Percentiles rank a stretch among this genome's conserved stretches.
Evolutionary conservation across 2,329 filamentous ascomycete genomes (phyloP).

Genomic region (Alternaria hordeiaustralica): DNA sequence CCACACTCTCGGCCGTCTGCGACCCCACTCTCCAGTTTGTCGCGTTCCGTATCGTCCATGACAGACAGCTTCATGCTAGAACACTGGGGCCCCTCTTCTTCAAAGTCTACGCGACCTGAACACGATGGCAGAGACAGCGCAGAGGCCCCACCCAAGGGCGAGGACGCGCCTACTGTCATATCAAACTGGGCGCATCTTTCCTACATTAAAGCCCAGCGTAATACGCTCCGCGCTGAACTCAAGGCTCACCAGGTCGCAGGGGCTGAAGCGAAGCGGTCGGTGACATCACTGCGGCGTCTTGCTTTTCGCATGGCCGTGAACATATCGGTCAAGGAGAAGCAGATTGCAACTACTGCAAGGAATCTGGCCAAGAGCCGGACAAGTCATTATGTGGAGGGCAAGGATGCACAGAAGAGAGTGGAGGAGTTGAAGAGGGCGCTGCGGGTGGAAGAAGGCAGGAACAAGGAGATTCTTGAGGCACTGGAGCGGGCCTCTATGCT

Average conservation of each 20-base stretch:
- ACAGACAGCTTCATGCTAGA: constrained; percentile 45
- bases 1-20: constrained; percentile 22
- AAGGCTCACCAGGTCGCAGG: constrained; percentile 43
- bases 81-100: constrained; percentile 24
- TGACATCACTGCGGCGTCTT: constrained; percentile 44
- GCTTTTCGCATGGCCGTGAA: constrained; percentile 49
- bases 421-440: constrained; percentile 39
- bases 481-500: constrained; percentile 46
- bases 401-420: constrained; percentile 43
- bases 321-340: constrained; percentile 49
- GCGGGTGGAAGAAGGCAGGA: constrained; percentile 44
- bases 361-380: constrained; percentile 42
- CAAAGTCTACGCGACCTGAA: constrained; percentile 17
- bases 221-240: constrained; percentile 40
- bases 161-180: constrained; percentile 35
- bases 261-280: constrained; percentile 43
- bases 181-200: constrained; percentile 48
- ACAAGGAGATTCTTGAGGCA: constrained; percentile 46
- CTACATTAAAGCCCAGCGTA: constrained; percentile 45
- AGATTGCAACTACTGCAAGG: constrained; percentile 43
- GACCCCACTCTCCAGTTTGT: constrained; percentile 33
- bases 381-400: constrained; percentile 39
- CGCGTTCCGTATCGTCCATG: constrained; percentile 43
- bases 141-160: constrained; percentile 22
- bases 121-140: constrained; percentile 16